Evolutionary conservation across 2,329 filamentous ascomycete genomes (phyloP).

Genomic region (Colletotrichum sp.): DNA sequence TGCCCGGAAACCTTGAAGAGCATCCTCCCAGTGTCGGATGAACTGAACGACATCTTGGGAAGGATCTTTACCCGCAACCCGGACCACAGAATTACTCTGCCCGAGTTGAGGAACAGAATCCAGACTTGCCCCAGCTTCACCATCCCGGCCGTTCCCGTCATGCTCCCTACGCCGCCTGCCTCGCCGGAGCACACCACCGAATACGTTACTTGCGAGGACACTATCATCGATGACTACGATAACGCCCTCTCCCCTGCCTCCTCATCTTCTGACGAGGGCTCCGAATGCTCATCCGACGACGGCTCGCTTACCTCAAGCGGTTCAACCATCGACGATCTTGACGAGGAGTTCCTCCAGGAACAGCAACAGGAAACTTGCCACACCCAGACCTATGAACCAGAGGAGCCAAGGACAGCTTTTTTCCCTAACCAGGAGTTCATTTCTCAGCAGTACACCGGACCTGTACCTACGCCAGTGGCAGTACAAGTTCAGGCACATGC

Average conservation of each 20-base stretch:
- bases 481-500: constrained; percentile 35
- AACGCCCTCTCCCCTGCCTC: constrained; percentile 55
- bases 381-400: constrained; percentile 50
- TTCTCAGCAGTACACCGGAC: constrained; percentile 49
- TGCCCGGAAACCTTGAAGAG: constrained; percentile 88
- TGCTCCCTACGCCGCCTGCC: constrained; percentile 44
- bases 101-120: constrained; percentile 80
- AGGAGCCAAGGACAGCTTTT: constrained; percentile 45
- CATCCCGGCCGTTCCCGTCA: constrained; percentile 39
- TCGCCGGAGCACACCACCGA: constrained; percentile 46
- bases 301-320: constrained; percentile 61
- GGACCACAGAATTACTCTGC: constrained; percentile 78
- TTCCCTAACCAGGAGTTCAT: constrained; percentile 53
- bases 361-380: constrained; percentile 47
- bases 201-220: constrained; percentile 55
- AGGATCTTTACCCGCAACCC: constrained; percentile 90
- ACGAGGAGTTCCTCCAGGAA: constrained; percentile 54
- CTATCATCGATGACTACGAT: constrained; percentile 48
- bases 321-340: constrained; percentile 56
- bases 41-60: constrained; percentile 86
- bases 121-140: constrained; percentile 79
- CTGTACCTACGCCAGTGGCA: constrained; percentile 31
- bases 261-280: constrained; percentile 40
- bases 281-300: constrained; percentile 56
- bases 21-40: constrained; percentile 88